Evolutionary conservation across 495 filamentous ascomycete species (phyloP).

Genomic region (Margaritispora aquatica): DNA sequence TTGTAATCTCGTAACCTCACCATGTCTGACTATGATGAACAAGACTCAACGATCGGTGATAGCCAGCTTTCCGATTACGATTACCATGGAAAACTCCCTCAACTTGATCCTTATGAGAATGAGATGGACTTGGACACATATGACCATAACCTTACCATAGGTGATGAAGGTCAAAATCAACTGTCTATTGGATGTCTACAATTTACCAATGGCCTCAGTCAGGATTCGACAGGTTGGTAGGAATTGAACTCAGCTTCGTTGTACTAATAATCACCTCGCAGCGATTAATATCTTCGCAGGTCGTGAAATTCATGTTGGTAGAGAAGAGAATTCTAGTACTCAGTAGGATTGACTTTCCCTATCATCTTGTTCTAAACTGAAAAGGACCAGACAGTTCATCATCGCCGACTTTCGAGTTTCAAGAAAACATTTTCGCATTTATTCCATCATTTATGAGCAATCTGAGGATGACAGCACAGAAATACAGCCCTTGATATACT

Average conservation of each 20-base stretch:
- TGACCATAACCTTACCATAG: not conserved
- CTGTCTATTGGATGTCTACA: not conserved
- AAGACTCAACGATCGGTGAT: not conserved
- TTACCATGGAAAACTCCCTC: too few relatives aligned
- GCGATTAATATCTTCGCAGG: conserved; percentile 21
- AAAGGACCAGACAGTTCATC: not conserved
- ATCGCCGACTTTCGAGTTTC: conserved; percentile 36
- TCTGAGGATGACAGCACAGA: conserved; percentile 26
- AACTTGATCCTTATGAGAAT: too few relatives aligned
- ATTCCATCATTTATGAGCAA: conserved; percentile 47
- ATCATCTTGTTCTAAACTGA: not conserved
- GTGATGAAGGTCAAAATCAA: not conserved
- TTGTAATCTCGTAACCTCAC: too few relatives aligned
- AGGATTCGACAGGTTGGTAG: not conserved
- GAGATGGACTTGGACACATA: too few relatives aligned
- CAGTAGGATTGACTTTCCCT: conserved; percentile 23
- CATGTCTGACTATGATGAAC: not conserved
- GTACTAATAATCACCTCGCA: not conserved
- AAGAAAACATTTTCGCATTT: conserved; percentile 54
- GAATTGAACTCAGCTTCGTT: not conserved
- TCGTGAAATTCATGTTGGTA: conserved; percentile 30
- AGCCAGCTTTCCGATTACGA: not conserved
- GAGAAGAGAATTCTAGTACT: conserved; percentile 23
- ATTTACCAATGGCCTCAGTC: not conserved
- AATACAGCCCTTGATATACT: conserved; percentile 47